Base-by-base conservation (phyloP, 495 filamentous ascomycete species). In the Astrothelium macrocarpum region DNA sequence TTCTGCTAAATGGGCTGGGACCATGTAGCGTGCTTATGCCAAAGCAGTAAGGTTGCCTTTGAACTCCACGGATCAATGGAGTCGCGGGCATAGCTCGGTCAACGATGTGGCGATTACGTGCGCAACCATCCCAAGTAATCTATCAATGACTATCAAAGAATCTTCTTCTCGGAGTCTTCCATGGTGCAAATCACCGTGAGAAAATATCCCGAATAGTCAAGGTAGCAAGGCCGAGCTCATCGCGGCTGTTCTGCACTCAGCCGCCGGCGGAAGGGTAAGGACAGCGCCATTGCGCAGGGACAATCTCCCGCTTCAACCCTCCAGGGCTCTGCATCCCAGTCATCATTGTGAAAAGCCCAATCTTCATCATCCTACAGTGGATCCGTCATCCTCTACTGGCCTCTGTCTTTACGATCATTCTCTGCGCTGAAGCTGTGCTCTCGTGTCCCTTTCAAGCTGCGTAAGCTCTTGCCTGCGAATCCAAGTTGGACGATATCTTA, bases 271-370 rank as follows among this genome's bases (percentile, higher is more conserved):
- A 39, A 56, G 49, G 11, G 23, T 28, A 56, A 56, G 4, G 49
- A 26, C 49, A 56, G 25, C 49, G 49, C 49, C 49, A 56, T 56
- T 56, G 49, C 49, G 49, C 49, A 56, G 49, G 49, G 49, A 56
- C 49, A 25, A 56, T 14, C 14, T 56, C 49, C 23, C 49, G 29
- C 49, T n/a, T 16, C 49, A 56, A 28, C 49, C 25, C 49, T 56
- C 49, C 49, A 56, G 49, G 49, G 49, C 49, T 56, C 49, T 5
- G 20, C 49, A 56, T 20, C 49, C 49, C 49, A 56, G 49, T 56
- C 49, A 29, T 56, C 49, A 26, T 4, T 28, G 23, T 56, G 25
- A 28, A 25, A 56, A 49, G 49, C 25, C 29, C 49, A 56, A 12
- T 28, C 25, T 56, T 56, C 49, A 56, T 56, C 49, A 56, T 29